A percentile compares a stretch with the other conserved stretches of the same genome.
These are phyloP conservation scores for Pyropia yezoensis DNA, from an alignment of 23 red algal genomes.

Conservation along the genomic window DNA sequence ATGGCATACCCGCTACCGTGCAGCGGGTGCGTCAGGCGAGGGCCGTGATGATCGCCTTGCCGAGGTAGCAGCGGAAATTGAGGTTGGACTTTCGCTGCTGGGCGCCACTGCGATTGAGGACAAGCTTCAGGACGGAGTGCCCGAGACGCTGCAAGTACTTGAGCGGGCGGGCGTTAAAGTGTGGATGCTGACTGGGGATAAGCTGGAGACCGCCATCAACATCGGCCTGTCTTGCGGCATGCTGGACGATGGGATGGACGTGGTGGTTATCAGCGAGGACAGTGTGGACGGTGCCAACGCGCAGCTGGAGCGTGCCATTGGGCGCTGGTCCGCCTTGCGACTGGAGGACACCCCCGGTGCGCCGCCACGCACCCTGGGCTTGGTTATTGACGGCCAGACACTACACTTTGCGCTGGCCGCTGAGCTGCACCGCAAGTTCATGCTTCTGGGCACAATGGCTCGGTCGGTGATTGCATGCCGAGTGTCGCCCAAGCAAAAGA, in stretches of 20 bases:
- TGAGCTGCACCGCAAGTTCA: neutral
- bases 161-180: constrained; percentile 29
- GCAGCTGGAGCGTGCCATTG: constrained; percentile 27
- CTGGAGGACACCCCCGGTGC: neutral
- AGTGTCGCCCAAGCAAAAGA: constrained; percentile 42
- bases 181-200: constrained; percentile 64
- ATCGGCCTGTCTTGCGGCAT: constrained; percentile 42
- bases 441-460: constrained; percentile 11
- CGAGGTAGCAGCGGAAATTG: constrained; percentile 65
- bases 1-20: constrained; percentile 44
- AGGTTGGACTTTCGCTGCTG: constrained; percentile 20
- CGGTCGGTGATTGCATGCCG: constrained; percentile 36
- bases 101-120: constrained; percentile 40
- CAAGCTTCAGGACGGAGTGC: constrained; percentile 48
- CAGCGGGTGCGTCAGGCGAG: constrained; percentile 33
- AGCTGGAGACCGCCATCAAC: constrained; percentile 61
- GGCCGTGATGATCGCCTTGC: constrained; percentile 36
- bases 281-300: constrained; percentile 12
- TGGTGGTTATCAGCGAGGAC: constrained; percentile 16
- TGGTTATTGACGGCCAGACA: constrained; percentile 23
- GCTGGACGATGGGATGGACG: constrained; percentile 19
- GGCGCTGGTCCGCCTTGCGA: constrained; percentile 2
- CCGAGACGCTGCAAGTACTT: constrained; percentile 24
- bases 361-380: constrained; percentile 2
- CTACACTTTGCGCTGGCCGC: constrained; percentile 6